These are phyloP conservation scores for Crithidia acanthocephali DNA, from an alignment of 208 protist genomes.

Conservation along the genomic window DNA sequence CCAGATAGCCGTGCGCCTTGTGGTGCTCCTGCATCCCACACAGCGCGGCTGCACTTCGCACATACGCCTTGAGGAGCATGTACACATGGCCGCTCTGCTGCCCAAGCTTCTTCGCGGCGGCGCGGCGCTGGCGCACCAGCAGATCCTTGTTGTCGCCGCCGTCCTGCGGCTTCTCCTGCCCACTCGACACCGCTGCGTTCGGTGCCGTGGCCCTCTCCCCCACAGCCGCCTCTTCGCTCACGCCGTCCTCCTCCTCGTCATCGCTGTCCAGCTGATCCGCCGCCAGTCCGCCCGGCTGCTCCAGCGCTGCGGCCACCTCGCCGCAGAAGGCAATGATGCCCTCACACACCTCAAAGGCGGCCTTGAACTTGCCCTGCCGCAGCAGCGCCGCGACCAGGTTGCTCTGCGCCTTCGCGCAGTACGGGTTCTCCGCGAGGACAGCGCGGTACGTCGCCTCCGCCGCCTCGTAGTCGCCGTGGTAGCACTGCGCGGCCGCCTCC, in stretches of 20 bases:
- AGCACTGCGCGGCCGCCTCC: conserved; percentile 71
- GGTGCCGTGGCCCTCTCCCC: not conserved
- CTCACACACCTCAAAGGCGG: conserved; percentile 71
- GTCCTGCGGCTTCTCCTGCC: no score
- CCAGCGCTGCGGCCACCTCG: conserved; percentile 85
- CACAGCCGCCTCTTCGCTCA: not conserved
- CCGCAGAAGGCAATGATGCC: conserved; percentile 72
- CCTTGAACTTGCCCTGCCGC: conserved; percentile 68
- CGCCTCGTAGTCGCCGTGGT: conserved; percentile 55
- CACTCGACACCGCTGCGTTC: no score
- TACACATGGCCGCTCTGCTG: conserved; percentile 90
- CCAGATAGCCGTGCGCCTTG: conserved; percentile 69
- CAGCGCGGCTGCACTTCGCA: conserved; percentile 79
- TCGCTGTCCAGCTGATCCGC: conserved; percentile 69
- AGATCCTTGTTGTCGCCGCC: conserved; percentile 28
- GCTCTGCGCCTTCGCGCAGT: conserved; percentile 61
- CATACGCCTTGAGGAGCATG: conserved; percentile 92
- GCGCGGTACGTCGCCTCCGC: conserved; percentile 64
- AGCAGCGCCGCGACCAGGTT: conserved; percentile 81
- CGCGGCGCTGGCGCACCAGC: conserved; percentile 49
- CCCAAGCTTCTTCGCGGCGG: conserved; percentile 62
- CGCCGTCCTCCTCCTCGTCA: conserved; percentile 79
- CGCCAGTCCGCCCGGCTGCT: conserved; percentile 61
- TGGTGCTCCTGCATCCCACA: conserved; percentile 84
- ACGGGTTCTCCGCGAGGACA: conserved; percentile 62